Base-by-base conservation (phyloP, 306 rosid genomes). In the Citrullus mucosospermus region DNA sequence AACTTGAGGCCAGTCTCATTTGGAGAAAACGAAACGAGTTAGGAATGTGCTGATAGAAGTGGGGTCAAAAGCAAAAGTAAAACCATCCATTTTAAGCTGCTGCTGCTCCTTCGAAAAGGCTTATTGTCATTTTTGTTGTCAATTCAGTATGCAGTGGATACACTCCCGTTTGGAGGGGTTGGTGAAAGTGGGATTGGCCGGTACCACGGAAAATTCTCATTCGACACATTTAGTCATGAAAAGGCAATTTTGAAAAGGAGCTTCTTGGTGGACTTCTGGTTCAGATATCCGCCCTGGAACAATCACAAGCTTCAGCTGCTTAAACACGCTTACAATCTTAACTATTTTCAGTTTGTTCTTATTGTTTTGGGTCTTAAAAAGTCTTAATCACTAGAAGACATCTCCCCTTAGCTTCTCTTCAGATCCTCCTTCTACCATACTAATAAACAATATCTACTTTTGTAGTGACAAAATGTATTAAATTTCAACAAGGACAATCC, bases 81-180 rank as follows among this genome's bases (percentile, higher is more conserved):
- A 65, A 34, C 20, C 20, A 25, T 3, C n/a, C 12, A 32, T 32
- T 62, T 30, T 57, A 22, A 58, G 63, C 63, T 58, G 16, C 7
- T 22, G 62, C 54, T 17, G 28, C 28, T 25, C 28, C 58, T 48
- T 46, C 7, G 44, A 20, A 41, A 38, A 65, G 6, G 4, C 53
- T 60, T 6, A 56, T 54, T 43, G 44, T 16, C 4, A 3, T 6
- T 60, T 20, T 57, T 54, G 46, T 68, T 68, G 55, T 68, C 2
- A 57, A 77, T 80, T 82, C 50, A 92, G 97, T 90, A 89, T 81
- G 43, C 50, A 41, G 92, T 78, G 11, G 96, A 92, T 68, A 76
- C 90, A 22, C 76, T 92, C 5, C 97, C 97, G 54, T 92, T 92
- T 78, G 97, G 97, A 85, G 97, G 97, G 77, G 81, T 90, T 28